These are phyloP conservation scores for Heracleum sosnowskyi DNA, from an alignment of 129 eudicot genomes.

Conservation along the genomic window DNA sequence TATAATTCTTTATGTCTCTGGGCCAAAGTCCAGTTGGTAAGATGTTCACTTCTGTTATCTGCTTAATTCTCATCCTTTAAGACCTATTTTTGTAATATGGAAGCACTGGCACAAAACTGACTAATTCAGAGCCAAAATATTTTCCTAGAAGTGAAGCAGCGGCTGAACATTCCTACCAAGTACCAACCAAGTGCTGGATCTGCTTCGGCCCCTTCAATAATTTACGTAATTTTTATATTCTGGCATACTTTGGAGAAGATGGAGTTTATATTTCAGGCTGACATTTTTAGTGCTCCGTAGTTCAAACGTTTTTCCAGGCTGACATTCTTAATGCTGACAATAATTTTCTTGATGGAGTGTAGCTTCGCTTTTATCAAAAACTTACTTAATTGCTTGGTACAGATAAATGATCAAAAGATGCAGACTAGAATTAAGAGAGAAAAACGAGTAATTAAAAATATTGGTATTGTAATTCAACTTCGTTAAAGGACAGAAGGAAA, in stretches of 20 bases:
- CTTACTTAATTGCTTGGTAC: too few species aligned
- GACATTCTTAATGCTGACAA: too few species aligned
- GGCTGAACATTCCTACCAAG: slow-evolving; percentile 36
- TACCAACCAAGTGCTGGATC: slow-evolving; percentile 39
- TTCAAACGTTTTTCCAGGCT: not conserved
- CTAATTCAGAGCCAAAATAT: slow-evolving; percentile 40
- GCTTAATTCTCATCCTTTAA: not conserved
- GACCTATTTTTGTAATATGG: slow-evolving; percentile 37
- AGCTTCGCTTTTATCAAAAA: too few species aligned
- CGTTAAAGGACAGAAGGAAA: too few species aligned
- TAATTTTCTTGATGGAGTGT: too few species aligned
- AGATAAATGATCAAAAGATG: too few species aligned
- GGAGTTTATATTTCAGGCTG: not conserved
- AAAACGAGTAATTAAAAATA: too few species aligned
- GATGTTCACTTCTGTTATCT: not conserved
- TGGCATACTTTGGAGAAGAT: not conserved
- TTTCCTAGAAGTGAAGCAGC: slow-evolving; percentile 43
- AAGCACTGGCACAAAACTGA: slow-evolving; percentile 58
- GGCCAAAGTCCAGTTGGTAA: not conserved
- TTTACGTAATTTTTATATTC: not conserved
- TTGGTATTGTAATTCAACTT: too few species aligned
- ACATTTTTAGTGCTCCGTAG: not conserved
- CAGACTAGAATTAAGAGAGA: too few species aligned
- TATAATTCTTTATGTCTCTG: too few species aligned
- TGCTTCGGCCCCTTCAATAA: slow-evolving; percentile 38